phyloP scores from a whole-genome alignment of 2,329 filamentous ascomycete genomes.

The Alternaria alternata region DNA sequence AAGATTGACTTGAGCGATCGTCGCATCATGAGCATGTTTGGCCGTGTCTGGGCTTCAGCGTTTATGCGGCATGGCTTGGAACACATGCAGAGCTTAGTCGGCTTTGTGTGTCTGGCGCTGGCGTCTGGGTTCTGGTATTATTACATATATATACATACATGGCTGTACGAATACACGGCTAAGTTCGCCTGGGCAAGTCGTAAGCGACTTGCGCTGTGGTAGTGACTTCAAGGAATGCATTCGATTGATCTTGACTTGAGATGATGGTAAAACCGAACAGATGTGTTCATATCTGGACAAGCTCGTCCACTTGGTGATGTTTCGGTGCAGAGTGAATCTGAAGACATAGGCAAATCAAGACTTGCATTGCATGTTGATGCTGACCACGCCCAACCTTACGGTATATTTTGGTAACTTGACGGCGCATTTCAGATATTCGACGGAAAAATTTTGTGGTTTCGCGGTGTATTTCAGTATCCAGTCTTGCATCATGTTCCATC shows the following conservation, averaged over 20 bases:
- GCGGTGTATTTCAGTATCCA: not conserved
- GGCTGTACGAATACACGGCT: conserved; percentile 7
- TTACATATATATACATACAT: conserved; percentile 5
- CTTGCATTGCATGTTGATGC: not conserved
- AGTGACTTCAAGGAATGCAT: not conserved
- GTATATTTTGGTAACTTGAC: not conserved
- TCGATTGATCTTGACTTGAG: not conserved
- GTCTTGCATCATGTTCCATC: not conserved
- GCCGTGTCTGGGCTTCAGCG: conserved; percentile 7
- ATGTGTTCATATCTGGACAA: not conserved
- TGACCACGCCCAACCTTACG: not conserved
- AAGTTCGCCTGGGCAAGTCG: conserved; percentile 4
- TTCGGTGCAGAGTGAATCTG: not conserved
- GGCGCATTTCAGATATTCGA: not conserved
- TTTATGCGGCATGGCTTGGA: conserved; percentile 2
- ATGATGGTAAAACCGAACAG: not conserved
- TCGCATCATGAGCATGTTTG: conserved; percentile 1
- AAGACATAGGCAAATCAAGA: not conserved
- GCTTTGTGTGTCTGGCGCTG: conserved; percentile 16
- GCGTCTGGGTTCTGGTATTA: conserved; percentile 14
- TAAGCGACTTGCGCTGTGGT: not conserved
- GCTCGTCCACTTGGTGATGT: not conserved
- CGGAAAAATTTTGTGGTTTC: not conserved
- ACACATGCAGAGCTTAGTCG: conserved; percentile 2
- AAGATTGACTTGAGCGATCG: not conserved